Conservation (phyloP, 2,329 filamentous ascomycete genomes). For the Fusarium newnesense region DNA sequence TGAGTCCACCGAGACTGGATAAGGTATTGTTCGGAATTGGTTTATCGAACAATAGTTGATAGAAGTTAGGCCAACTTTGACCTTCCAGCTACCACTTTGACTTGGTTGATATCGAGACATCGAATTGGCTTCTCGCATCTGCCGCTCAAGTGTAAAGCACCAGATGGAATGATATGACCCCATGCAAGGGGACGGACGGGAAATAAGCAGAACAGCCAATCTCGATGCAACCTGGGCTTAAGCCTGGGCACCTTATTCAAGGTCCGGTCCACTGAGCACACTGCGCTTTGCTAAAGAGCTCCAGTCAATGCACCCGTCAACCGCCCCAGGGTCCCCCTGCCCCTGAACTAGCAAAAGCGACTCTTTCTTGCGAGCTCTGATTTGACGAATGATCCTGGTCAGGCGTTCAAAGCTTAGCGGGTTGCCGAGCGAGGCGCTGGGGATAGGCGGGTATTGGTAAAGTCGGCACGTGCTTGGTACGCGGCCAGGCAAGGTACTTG, state of each 20-base stretch:
- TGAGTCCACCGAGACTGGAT: constrained; percentile 37
- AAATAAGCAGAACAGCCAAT: constrained; percentile 36
- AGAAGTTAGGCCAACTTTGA: not conserved
- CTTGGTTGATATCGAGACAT: not conserved
- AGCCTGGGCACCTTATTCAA: constrained; percentile 19
- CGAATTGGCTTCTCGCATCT: constrained; percentile 25
- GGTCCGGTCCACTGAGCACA: constrained; percentile 18
- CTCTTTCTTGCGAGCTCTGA: constrained; percentile 19
- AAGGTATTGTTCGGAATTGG: not conserved
- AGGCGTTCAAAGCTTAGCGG: constrained; percentile 32
- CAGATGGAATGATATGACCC: constrained; percentile 15
- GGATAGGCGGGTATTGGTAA: constrained; percentile 18
- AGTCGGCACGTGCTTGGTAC: constrained; percentile 16
- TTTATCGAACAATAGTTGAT: not conserved
- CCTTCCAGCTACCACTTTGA: not conserved
- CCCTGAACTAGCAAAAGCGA: constrained; percentile 37
- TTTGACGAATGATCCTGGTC: constrained; percentile 23
- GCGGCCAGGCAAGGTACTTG: not conserved
- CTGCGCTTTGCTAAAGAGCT: constrained; percentile 13
- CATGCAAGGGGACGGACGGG: constrained; percentile 22
- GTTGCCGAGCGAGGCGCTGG: constrained; percentile 41
- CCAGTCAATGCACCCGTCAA: constrained; percentile 11
- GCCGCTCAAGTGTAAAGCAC: constrained; percentile 5
- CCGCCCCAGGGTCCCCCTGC: constrained; percentile 24
- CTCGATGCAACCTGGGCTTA: constrained; percentile 31